Base-by-base conservation (phyloP, 148 eudicot species). In the Chenopodium formosanum region DNA sequence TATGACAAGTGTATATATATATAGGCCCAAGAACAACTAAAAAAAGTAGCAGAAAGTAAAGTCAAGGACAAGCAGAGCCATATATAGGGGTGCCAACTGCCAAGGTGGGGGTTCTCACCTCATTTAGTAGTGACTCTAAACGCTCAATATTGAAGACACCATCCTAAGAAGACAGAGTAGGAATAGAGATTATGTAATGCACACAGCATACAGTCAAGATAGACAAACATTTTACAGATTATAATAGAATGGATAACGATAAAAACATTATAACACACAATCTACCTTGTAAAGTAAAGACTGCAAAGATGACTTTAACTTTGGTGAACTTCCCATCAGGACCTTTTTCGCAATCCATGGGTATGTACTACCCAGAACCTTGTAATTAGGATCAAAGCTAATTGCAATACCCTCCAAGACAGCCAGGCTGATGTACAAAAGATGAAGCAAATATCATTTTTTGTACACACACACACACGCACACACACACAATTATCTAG, bases 331-430 rank as follows among this genome's bases (percentile, higher is more conserved):
- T 83, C 91, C 94, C 65, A 90, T 89, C 29, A 95, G 88, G 70
- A 95, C 99, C 81, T 95, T 95, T 76, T 87, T 86, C 68, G 99
- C 99, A 88, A 95, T 95, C 92, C 93, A 95, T 31, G 99, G 99
- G 85, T 95, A 95, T 29, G 97, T 91, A 87, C 93, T 89, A 46
- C 99, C 99, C 90, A 95, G 83, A 83, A 95, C 99, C 90, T 95
- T 95, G 90, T 94, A 95, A 84, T 91, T 82, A 80, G 97, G 99
- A 74, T 94, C 77, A 60, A 88, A 81, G 90, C 87, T 83, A 78
- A 93, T 84, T 44, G 99, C 99, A 84, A 95, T 92, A 50, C 99
- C 99, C 89, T 95, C 99, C 80, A 95, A 81, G 83, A 95, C 99
- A 84, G 99, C 99, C 75, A 95, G 90, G 84, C 99, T 95, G 89